phyloP scores from a whole-genome alignment of 2,329 filamentous ascomycete species.

The Lachnellula cervina region DNA sequence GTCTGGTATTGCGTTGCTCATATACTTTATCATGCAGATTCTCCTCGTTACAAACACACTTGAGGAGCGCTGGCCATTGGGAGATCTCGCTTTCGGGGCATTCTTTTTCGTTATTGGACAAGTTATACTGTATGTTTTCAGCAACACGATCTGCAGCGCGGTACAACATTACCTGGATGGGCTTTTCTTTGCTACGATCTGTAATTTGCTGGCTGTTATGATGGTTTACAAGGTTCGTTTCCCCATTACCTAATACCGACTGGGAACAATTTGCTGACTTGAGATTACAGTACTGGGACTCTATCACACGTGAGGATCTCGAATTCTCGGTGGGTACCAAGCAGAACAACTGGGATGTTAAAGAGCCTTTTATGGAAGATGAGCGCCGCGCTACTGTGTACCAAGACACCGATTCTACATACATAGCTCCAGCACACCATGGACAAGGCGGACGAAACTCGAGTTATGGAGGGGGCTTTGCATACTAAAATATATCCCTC shows the following conservation, averaged over 20 bases:
- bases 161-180: slow-evolving; percentile 92
- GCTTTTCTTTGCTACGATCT: slow-evolving; percentile 87
- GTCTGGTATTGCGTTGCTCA: slow-evolving; percentile 77
- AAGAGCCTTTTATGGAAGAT: slow-evolving; percentile 59
- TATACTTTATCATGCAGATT: slow-evolving; percentile 85
- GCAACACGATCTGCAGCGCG: slow-evolving; percentile 74
- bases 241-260: neutral
- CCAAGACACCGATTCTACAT: slow-evolving; percentile 28
- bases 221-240: slow-evolving; percentile 91
- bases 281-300: slow-evolving; percentile 82
- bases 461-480: slow-evolving; percentile 31
- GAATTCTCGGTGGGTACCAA: slow-evolving; percentile 96
- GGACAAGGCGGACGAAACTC: slow-evolving; percentile 24
- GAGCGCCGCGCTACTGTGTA: slow-evolving; percentile 30
- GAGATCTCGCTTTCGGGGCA: slow-evolving; percentile 83
- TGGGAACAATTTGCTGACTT: slow-evolving; percentile 6
- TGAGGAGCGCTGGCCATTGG: slow-evolving; percentile 91
- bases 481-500: slow-evolving; percentile 16
- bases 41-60: slow-evolving; percentile 84
- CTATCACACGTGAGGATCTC: slow-evolving; percentile 95
- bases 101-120: slow-evolving; percentile 91
- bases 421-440: slow-evolving; percentile 15
- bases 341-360: slow-evolving; percentile 97
- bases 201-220: slow-evolving; percentile 94
- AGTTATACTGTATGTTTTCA: slow-evolving; percentile 87